These are phyloP conservation scores for Dendrocalamus sinicus DNA, from an alignment of 176 grass and related monocot genomes.

Conservation along the genomic window DNA sequence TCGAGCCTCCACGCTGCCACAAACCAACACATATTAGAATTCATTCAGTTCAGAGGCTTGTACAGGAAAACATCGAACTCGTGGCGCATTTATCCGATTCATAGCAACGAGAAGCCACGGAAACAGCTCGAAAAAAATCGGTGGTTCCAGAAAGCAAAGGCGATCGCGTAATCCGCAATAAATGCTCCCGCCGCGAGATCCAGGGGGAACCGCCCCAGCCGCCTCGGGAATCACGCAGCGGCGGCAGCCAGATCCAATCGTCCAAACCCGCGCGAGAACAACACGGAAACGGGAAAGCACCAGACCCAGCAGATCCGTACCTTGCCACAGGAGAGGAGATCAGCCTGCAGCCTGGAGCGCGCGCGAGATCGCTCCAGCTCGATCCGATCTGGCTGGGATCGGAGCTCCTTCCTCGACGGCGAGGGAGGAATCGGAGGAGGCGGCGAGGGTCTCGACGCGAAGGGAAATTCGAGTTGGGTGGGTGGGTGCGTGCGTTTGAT, in stretches of 20 bases:
- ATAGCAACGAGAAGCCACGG: constrained; percentile 20
- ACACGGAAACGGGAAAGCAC: background rate
- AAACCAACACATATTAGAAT: constrained; percentile 16
- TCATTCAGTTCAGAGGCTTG: background rate
- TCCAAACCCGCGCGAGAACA: constrained; percentile 1
- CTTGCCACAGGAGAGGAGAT: constrained; percentile 33
- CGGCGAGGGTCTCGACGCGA: background rate
- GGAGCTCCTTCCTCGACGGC: constrained; percentile 5
- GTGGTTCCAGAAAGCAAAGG: constrained; percentile 17
- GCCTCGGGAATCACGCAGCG: constrained; percentile 28
- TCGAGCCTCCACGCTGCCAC: constrained; percentile 28
- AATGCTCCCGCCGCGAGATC: constrained; percentile 41
- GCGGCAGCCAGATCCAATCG: constrained; percentile 38
- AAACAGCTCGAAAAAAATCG: background rate
- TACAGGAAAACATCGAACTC: background rate
- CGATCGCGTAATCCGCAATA: constrained; percentile 20
- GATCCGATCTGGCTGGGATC: background rate
- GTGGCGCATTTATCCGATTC: background rate
- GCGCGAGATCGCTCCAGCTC: background rate
- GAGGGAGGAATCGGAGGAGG: background rate
- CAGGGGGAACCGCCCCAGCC: background rate
- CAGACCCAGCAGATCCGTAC: constrained; percentile 20
- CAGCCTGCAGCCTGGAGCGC: constrained; percentile 16
- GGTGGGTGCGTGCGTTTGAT: constrained; percentile 30
- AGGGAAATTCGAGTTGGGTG: background rate